Evolutionary conservation across 2,329 filamentous ascomycete species (phyloP).

Genomic region (Venturiaceae sp.): DNA sequence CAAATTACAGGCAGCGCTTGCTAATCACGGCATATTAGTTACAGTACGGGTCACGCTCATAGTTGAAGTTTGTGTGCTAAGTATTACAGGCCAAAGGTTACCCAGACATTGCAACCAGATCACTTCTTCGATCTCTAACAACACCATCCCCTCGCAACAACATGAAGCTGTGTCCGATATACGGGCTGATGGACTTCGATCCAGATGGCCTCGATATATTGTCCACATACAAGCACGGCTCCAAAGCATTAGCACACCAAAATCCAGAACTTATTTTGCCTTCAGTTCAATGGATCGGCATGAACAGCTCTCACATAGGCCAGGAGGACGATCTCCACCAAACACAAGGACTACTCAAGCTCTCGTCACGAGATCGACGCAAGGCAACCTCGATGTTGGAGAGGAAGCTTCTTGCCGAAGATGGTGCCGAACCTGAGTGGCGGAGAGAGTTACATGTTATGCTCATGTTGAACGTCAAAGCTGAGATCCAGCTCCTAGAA

Average conservation of each 20-base stretch:
- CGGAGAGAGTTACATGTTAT: slow-evolving; percentile 57
- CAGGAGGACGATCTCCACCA: slow-evolving; percentile 15
- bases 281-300: slow-evolving; percentile 55
- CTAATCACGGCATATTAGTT: slow-evolving; percentile 53
- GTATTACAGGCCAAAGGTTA: slow-evolving; percentile 64
- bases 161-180: slow-evolving; percentile 38
- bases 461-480: slow-evolving; percentile 65
- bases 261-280: slow-evolving; percentile 33
- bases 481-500: slow-evolving; percentile 66
- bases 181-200: slow-evolving; percentile 63
- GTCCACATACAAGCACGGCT: slow-evolving; percentile 63
- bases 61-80: neutral
- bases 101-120: slow-evolving; percentile 62
- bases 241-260: slow-evolving; percentile 53
- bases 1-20: slow-evolving; percentile 41
- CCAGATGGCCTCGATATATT: slow-evolving; percentile 68
- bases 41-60: slow-evolving; percentile 40
- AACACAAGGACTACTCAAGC: slow-evolving; percentile 33
- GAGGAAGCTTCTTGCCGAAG: slow-evolving; percentile 23
- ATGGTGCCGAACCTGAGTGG: slow-evolving; percentile 29
- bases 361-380: slow-evolving; percentile 49
- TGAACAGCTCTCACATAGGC: slow-evolving; percentile 29
- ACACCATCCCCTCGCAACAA: slow-evolving; percentile 34
- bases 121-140: slow-evolving; percentile 50
- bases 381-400: slow-evolving; percentile 46